phyloP scores from a whole-genome alignment of 768 basidiomycete genomes.

The Vishniacozyma victoriae region DNA sequence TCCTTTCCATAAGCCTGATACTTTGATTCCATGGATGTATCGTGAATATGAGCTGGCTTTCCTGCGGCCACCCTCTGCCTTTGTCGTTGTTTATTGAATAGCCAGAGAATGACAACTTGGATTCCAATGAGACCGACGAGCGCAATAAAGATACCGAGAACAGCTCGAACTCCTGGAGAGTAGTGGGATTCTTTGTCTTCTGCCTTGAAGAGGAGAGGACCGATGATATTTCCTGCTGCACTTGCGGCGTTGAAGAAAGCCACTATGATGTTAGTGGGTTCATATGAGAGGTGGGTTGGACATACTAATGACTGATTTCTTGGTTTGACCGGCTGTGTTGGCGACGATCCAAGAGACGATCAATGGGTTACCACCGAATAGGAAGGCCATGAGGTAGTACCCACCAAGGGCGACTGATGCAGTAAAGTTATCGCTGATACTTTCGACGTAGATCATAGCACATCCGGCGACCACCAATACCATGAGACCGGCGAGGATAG shows the following conservation, averaged over 20 bases:
- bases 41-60: conserved; percentile 38
- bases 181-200: conserved; percentile 36
- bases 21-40: conserved; percentile 27
- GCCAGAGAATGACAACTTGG: conserved; percentile 25
- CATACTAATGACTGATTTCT: conserved; percentile 21
- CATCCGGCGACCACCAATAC: conserved; percentile 33
- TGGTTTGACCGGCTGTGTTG: conserved; percentile 42
- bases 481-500: conserved; percentile 23
- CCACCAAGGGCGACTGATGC: conserved; percentile 35
- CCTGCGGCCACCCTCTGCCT: conserved; percentile 37
- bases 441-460: conserved; percentile 33
- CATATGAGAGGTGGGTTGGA: background rate
- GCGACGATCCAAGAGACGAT: conserved; percentile 45
- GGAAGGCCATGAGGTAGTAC: conserved; percentile 43
- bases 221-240: conserved; percentile 51
- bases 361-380: conserved; percentile 45
- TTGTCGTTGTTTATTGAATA: conserved; percentile 36
- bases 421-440: conserved; percentile 8
- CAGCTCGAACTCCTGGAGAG: conserved; percentile 29
- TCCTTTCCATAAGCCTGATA: conserved; percentile 22
- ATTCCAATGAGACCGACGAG: conserved; percentile 21
- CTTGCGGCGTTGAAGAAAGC: conserved; percentile 52
- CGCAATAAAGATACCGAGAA: conserved; percentile 34
- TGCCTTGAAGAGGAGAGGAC: conserved; percentile 43
- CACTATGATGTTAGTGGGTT: conserved; percentile 24